Conservation (phyloP, 495 filamentous ascomycete species). For the Stereocaulon alpinum region DNA sequence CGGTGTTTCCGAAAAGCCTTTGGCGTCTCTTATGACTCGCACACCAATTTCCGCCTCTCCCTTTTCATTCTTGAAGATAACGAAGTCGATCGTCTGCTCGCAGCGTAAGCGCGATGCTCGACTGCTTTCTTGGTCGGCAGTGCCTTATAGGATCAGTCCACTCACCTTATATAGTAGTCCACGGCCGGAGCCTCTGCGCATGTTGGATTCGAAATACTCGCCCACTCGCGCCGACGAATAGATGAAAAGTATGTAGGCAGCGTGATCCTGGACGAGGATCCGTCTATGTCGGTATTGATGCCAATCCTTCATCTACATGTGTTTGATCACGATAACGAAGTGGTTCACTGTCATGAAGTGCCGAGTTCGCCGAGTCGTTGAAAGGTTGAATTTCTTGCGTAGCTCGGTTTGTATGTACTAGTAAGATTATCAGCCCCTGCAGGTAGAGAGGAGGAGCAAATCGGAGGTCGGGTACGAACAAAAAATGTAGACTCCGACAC, state of each 20-base stretch:
- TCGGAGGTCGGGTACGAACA: too few species aligned
- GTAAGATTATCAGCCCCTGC: too few species aligned
- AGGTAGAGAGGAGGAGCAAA: too few species aligned
- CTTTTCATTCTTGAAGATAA: constrained; percentile 20
- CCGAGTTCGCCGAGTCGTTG: constrained; percentile 13
- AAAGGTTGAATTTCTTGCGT: constrained; percentile 6
- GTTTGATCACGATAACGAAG: too few species aligned
- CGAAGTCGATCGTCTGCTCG: constrained; percentile 15
- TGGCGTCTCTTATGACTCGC: constrained; percentile 17
- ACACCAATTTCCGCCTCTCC: constrained; percentile 15
- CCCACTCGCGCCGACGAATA: constrained; percentile 19
- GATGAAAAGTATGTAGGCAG: not conserved
- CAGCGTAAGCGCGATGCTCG: not conserved
- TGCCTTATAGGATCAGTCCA: not conserved
- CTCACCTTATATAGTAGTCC: constrained; percentile 7
- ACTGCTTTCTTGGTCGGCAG: too few species aligned
- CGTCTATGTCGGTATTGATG: not conserved
- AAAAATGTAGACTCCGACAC: too few species aligned
- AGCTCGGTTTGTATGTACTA: too few species aligned
- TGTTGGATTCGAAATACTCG: constrained; percentile 12
- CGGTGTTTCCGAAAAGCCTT: constrained; percentile 13
- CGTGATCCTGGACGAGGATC: not conserved
- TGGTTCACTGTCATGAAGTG: constrained; percentile 2
- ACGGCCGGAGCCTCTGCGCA: constrained; percentile 5
- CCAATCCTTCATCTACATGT: not conserved